Evolutionary conservation across 306 rosid genomes (phyloP), one percentile per base, ranked within the genome.

Genomic region (Vicia faba): DNA sequence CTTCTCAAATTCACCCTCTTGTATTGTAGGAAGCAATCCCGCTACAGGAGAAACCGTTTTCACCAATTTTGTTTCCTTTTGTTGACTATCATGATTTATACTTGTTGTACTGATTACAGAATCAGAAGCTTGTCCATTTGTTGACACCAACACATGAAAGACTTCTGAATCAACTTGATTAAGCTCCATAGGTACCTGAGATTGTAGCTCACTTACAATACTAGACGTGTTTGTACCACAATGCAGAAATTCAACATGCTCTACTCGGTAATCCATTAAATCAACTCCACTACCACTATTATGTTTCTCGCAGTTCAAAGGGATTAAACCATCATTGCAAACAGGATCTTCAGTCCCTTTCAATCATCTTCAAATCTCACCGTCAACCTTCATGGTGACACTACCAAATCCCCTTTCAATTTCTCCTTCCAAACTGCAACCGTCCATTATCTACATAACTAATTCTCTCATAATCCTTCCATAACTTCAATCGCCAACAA

Each of bases 291-390:
- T 23, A 9, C 69, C 35, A 11, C 51, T 79, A 55, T 66, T 56
- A 13, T 28, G 74, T 44, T 74, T 75, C 60, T 64, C 78, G 31
- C 55, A 26, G n/a, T 49, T 38, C 12, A 23, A 28, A 46, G 71
- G 70, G 40, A 20, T 70, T 45, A 55, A 28, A 53, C 56, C 71
- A 49, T 29, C 51, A 62, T 69, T 87, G 66, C 53, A 46, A 40
- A 75, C 49, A 66, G 14, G 69, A n/a, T 62, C 76, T 58, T 74
- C 81, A 57, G 74, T 54, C 61, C 83, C 91, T 76, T 75, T 62
- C 71, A n/a, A n/a, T n/a, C n/a, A n/a, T n/a, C n/a, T n/a, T n/a
- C n/a, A n/a, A n/a, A n/a, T n/a, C n/a, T n/a, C n/a, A n/a, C n/a
- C n/a, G n/a, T n/a, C n/a, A n/a, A n/a, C n/a, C n/a, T n/a, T n/a